phyloP scores from a whole-genome alignment of 2,329 filamentous ascomycete genomes.

The Colletotrichum chlorophyti region DNA sequence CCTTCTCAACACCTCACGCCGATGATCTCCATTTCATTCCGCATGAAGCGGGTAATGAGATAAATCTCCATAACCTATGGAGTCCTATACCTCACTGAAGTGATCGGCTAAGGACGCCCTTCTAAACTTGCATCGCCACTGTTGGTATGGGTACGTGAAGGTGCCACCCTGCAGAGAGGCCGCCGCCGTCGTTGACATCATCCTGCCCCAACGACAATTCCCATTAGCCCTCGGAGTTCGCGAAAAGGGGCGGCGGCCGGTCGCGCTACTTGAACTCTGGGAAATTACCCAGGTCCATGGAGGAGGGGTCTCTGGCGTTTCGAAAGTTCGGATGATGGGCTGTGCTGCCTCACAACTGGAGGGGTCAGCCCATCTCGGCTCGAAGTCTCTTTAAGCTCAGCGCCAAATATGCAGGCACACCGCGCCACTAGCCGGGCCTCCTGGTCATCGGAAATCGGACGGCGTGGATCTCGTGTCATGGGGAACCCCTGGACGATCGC shows the following conservation, averaged over 20 bases:
- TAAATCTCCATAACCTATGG: neutral
- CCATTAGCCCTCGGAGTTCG: neutral
- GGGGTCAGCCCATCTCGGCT: slow-evolving; percentile 11
- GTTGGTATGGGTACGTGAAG: neutral
- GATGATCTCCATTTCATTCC: too few relatives aligned
- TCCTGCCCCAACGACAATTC: neutral
- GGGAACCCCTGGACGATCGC: slow-evolving; percentile 13
- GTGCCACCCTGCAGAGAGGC: neutral
- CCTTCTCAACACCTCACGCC: too few relatives aligned
- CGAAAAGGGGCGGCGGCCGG: slow-evolving; percentile 5
- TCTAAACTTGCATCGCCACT: neutral
- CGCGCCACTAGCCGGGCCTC: neutral
- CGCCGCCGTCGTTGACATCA: slow-evolving; percentile 16
- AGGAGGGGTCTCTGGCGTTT: slow-evolving; percentile 13
- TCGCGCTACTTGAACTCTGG: slow-evolving; percentile 12
- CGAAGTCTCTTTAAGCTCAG: slow-evolving; percentile 29
- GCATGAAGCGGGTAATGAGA: too few relatives aligned
- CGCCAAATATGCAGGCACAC: slow-evolving; percentile 14
- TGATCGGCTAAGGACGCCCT: neutral
- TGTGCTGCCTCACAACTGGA: slow-evolving; percentile 25
- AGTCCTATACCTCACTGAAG: neutral
- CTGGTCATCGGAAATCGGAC: slow-evolving; percentile 18
- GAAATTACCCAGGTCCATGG: slow-evolving; percentile 18
- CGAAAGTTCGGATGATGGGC: slow-evolving; percentile 28
- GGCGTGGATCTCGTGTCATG: too few relatives aligned